Percentiles rank a stretch among this genome's conserved stretches.
Conservation (phyloP, 2,329 filamentous ascomycete species). For the Aspergillus aculeatinus region DNA sequence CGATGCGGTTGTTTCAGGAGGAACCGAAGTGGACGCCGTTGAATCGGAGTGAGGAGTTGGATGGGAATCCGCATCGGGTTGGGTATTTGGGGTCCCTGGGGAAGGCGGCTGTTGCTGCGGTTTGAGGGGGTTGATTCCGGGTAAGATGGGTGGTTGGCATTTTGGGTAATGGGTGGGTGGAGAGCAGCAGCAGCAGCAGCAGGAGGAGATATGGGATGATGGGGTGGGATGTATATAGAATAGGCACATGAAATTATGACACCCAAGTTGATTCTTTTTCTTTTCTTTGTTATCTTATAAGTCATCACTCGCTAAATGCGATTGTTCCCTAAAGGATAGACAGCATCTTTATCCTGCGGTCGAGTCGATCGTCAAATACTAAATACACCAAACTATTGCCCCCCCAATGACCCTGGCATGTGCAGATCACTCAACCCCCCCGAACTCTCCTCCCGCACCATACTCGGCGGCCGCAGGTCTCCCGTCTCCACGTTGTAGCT, state of each 20-base stretch:
- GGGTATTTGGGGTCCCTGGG: slow-evolving; percentile 62
- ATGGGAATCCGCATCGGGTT: slow-evolving; percentile 74
- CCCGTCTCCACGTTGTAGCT: slow-evolving; percentile 37
- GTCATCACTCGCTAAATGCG: not conserved
- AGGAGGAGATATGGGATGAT: not conserved
- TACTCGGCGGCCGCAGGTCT: slow-evolving; percentile 31
- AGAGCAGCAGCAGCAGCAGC: no score
- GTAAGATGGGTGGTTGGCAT: not conserved
- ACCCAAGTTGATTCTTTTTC: not conserved
- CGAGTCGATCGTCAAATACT: no score
- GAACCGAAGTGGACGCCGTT: slow-evolving; percentile 98
- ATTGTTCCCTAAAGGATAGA: no score
- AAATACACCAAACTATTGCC: not conserved
- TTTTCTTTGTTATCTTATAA: not conserved
- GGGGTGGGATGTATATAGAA: not conserved
- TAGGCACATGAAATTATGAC: slow-evolving; percentile 1
- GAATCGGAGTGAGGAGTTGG: slow-evolving; percentile 74
- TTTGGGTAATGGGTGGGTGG: no score
- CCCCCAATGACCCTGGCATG: slow-evolving; percentile 40
- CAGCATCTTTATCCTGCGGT: no score
- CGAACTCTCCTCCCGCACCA: slow-evolving; percentile 33
- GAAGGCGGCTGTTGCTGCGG: slow-evolving; percentile 26
- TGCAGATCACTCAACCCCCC: slow-evolving; percentile 34
- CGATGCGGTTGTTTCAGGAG: slow-evolving; percentile 96
- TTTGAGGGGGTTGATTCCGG: slow-evolving; percentile 10